These are phyloP conservation scores for Capronia americana DNA, from an alignment of 2,329 filamentous ascomycete genomes.

Conservation along the genomic window DNA sequence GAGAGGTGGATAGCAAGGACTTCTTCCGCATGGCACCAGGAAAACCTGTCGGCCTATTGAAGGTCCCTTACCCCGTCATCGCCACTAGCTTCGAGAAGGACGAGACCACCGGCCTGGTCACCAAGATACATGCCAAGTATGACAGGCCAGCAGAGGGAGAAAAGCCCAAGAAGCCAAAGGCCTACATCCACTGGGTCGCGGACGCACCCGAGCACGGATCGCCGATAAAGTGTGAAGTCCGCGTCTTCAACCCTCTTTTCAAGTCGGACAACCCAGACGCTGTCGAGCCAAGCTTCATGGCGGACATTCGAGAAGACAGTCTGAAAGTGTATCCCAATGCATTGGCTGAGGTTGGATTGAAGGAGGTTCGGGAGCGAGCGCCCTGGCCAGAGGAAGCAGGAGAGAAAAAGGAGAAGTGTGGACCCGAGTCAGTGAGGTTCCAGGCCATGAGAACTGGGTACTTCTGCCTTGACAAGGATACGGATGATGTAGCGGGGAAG, in stretches of 20 bases:
- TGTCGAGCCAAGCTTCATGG: slow-evolving; percentile 78
- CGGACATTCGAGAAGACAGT: slow-evolving; percentile 82
- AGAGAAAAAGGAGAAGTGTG: slow-evolving; percentile 64
- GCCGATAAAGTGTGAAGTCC: slow-evolving; percentile 71
- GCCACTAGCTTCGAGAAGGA: slow-evolving; percentile 73
- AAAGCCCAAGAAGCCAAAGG: slow-evolving; percentile 69
- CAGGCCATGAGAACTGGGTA: slow-evolving; percentile 90
- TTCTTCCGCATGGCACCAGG: slow-evolving; percentile 80
- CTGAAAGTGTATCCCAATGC: slow-evolving; percentile 80
- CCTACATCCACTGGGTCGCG: slow-evolving; percentile 90
- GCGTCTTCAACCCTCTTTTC: slow-evolving; percentile 83
- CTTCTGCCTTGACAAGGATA: slow-evolving; percentile 82
- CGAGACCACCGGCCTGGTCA: slow-evolving; percentile 67
- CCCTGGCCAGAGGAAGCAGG: slow-evolving; percentile 83
- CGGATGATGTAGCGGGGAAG: slow-evolving; percentile 68
- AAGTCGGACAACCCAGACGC: slow-evolving; percentile 82
- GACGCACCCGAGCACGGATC: slow-evolving; percentile 67
- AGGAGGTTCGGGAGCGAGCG: slow-evolving; percentile 73
- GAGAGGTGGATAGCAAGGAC: slow-evolving; percentile 72
- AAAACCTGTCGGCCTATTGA: slow-evolving; percentile 75
- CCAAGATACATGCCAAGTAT: slow-evolving; percentile 69
- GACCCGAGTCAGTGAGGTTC: slow-evolving; percentile 80
- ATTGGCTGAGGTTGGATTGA: slow-evolving; percentile 81
- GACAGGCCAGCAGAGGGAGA: slow-evolving; percentile 72
- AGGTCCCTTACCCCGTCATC: slow-evolving; percentile 72